phyloP scores from a whole-genome alignment of 2,329 filamentous ascomycete species.

The Blastomyces gilchristii region DNA sequence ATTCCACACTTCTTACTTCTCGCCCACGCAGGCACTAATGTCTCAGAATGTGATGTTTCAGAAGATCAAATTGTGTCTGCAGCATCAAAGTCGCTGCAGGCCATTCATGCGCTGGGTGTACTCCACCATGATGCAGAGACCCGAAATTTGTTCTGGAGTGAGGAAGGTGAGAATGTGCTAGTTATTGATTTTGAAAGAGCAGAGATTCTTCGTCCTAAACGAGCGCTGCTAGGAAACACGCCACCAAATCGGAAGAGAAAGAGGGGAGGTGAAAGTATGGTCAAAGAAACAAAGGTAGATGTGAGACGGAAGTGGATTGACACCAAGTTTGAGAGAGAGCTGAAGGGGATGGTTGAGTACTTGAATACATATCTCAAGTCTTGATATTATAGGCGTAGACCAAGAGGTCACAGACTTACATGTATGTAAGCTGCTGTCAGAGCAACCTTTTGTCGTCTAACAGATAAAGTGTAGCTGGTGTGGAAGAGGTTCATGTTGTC shows the following conservation, averaged over 20 bases:
- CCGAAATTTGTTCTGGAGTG: conserved; percentile 13
- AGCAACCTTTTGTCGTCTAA: too few relatives aligned
- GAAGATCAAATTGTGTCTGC: conserved; percentile 3
- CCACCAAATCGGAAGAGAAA: conserved; percentile 8
- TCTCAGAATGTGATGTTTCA: conserved; percentile 4
- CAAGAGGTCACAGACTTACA: too few relatives aligned
- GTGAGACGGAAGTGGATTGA: conserved; percentile 4
- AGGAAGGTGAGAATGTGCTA: conserved; percentile 10
- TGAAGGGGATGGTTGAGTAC: background rate
- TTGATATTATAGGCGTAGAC: conserved; percentile 1
- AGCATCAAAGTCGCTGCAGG: conserved; percentile 8
- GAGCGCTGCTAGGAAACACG: background rate
- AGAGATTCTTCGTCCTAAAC: conserved; percentile 4
- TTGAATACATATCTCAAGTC: conserved; percentile 3
- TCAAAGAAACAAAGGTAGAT: conserved; percentile 4
- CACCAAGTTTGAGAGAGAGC: conserved; percentile 4
- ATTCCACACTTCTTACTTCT: conserved; percentile 13
- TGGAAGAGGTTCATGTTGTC: too few relatives aligned
- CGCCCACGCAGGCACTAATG: conserved; percentile 9
- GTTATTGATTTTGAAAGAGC: conserved; percentile 14
- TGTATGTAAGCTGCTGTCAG: too few relatives aligned
- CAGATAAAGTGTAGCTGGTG: too few relatives aligned
- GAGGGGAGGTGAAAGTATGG: background rate
- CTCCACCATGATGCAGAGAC: conserved; percentile 8
- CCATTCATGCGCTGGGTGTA: conserved; percentile 13